Percentiles rank a stretch among this genome's conserved stretches.
These are phyloP conservation scores for Barbarea vulgaris DNA, from an alignment of 345 rosid species.

Conservation along the genomic window DNA sequence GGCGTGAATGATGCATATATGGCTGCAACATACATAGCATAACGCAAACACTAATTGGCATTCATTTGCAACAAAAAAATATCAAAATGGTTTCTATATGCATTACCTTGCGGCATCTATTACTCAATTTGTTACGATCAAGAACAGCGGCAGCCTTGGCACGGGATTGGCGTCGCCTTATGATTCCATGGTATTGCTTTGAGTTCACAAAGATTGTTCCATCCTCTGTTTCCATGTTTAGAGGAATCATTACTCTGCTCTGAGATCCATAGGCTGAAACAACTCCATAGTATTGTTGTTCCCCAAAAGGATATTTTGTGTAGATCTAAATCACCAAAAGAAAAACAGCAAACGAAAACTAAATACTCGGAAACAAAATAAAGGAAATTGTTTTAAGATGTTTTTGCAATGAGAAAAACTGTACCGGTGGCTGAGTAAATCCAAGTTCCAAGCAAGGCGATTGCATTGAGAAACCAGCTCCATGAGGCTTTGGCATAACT, in stretches of 20 bases:
- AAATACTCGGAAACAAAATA: constrained; percentile 8
- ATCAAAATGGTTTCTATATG: not conserved
- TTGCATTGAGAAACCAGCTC: constrained; percentile 52
- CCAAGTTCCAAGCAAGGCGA: constrained; percentile 67
- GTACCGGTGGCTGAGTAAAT: constrained; percentile 71
- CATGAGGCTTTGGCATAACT: constrained; percentile 54
- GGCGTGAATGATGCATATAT: constrained; percentile 90
- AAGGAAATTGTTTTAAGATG: not conserved
- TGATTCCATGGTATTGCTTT: constrained; percentile 94
- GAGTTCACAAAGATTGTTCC: constrained; percentile 92
- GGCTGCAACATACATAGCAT: constrained; percentile 54
- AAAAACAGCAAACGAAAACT: constrained; percentile 8
- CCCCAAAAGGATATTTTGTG: constrained; percentile 62
- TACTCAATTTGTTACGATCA: constrained; percentile 52
- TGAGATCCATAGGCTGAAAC: constrained; percentile 75
- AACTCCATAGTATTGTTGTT: constrained; percentile 76
- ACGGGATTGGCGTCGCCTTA: constrained; percentile 86
- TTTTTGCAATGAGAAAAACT: not conserved
- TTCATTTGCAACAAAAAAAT: not conserved
- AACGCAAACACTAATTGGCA: not conserved
- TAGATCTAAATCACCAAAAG: constrained; percentile 48
- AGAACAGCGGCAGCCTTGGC: constrained; percentile 72
- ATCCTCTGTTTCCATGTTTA: constrained; percentile 68
- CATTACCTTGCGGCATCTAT: constrained; percentile 68
- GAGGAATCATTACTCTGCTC: constrained; percentile 78